phyloP scores from a whole-genome alignment of 2,329 filamentous ascomycete genomes.

The Pyrenochaeta sp. region DNA sequence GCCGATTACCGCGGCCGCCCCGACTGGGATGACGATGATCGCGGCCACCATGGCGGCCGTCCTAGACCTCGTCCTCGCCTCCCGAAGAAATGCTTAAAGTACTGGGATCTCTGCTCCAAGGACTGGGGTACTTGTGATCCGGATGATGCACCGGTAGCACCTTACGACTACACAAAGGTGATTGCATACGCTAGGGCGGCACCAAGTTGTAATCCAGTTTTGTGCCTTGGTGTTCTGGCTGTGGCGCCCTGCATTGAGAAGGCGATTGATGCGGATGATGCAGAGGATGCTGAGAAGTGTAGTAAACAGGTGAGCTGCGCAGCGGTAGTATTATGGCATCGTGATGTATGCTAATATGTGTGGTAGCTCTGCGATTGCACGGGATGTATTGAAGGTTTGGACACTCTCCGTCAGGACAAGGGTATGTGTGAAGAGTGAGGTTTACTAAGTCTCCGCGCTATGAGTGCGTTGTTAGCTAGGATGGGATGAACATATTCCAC shows the following conservation, averaged over 20 bases:
- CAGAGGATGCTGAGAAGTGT: not conserved
- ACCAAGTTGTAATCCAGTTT: not conserved
- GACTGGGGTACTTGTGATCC: not conserved
- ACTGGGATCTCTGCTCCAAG: not conserved
- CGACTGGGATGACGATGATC: too few species aligned
- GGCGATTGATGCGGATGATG: not conserved
- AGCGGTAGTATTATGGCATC: not conserved
- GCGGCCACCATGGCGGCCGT: too few species aligned
- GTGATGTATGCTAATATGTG: not conserved
- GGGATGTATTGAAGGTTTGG: not conserved
- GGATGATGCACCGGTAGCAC: not conserved
- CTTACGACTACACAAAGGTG: not conserved
- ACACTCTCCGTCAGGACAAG: not conserved
- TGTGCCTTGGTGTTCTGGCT: not conserved
- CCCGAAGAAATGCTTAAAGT: not conserved
- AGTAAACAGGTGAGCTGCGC: not conserved
- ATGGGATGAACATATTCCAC: too few species aligned
- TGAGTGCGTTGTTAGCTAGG: too few species aligned
- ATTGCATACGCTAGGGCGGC: not conserved
- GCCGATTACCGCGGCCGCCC: too few species aligned
- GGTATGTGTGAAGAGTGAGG: not conserved
- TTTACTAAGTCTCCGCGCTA: not conserved
- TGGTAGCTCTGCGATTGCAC: not conserved
- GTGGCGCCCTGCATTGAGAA: not conserved
- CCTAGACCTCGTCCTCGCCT: too few species aligned